These are phyloP conservation scores for Parachaetomium inaequale DNA, from an alignment of 495 filamentous ascomycete species.

Conservation along the genomic window DNA sequence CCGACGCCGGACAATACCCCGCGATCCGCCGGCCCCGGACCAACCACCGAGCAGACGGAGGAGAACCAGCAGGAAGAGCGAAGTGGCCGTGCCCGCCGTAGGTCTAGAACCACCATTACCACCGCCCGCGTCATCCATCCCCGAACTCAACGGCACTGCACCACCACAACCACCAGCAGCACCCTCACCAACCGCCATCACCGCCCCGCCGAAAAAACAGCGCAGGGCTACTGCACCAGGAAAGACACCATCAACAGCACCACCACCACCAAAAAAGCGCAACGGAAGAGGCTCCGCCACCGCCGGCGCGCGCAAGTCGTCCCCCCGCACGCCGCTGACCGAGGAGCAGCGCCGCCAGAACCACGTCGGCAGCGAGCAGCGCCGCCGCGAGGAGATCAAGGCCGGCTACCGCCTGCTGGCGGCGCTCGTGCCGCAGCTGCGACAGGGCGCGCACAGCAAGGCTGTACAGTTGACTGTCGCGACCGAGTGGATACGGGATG, in stretches of 20 bases:
- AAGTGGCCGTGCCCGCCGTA: conserved; percentile 18
- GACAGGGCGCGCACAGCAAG: too few relatives aligned
- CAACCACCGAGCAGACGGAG: conserved; percentile 13
- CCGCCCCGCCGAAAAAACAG: not conserved
- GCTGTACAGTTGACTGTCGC: conserved; percentile 68
- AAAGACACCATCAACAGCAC: not conserved
- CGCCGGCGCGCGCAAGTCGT: conserved; percentile 15
- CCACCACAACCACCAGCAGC: not conserved
- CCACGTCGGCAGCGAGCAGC: conserved; percentile 86
- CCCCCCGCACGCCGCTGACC: conserved; percentile 67
- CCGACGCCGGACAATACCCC: not conserved
- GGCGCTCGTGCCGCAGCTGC: conserved; percentile 68
- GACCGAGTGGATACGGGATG: conserved; percentile 69
- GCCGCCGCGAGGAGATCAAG: conserved; percentile 73
- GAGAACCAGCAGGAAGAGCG: conserved; percentile 2
- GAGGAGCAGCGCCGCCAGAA: conserved; percentile 83
- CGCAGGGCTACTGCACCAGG: too few relatives aligned
- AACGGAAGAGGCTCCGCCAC: not conserved
- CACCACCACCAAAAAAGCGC: not conserved
- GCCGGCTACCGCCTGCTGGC: conserved; percentile 71
- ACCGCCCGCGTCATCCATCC: not conserved
- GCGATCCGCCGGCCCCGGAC: not conserved
- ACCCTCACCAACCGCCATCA: conserved; percentile 1
- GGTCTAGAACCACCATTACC: not conserved
- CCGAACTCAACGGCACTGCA: not conserved